A percentile compares a stretch with the other conserved stretches of the same genome.
phyloP scores from a whole-genome alignment of 139 green algal genomes.

The Chlorella sorokiniana region DNA sequence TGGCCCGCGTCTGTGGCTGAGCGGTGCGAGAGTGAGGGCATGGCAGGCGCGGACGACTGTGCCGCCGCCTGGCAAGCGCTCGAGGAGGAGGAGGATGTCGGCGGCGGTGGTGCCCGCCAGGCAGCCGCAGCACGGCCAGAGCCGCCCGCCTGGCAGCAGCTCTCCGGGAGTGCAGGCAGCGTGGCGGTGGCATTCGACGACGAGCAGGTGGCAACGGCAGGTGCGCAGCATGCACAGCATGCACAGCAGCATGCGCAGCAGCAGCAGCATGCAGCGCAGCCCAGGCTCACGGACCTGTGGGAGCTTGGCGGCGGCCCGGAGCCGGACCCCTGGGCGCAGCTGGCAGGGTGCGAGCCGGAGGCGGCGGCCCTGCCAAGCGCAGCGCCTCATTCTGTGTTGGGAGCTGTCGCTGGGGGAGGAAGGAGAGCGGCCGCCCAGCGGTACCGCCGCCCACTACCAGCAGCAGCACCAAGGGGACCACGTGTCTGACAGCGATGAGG shows the following conservation, averaged over 20 bases:
- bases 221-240: too few species aligned
- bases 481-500: neutral
- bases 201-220: neutral
- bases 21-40: too few species aligned
- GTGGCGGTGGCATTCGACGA: constrained; percentile 13
- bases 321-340: neutral
- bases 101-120: too few species aligned
- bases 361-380: too few species aligned
- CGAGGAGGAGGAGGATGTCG: too few species aligned
- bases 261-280: neutral
- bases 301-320: neutral
- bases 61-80: too few species aligned
- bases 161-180: neutral
- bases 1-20: too few species aligned
- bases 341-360: neutral
- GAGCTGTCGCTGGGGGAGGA: neutral
- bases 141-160: too few species aligned
- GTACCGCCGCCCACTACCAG: neutral
- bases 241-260: neutral
- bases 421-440: neutral
- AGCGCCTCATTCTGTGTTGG: too few species aligned
- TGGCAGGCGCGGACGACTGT: too few species aligned
- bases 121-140: too few species aligned
- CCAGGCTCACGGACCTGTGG: neutral
- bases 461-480: neutral